Conservation (phyloP, 2,329 filamentous ascomycete species). For the Cercospora sp. region DNA sequence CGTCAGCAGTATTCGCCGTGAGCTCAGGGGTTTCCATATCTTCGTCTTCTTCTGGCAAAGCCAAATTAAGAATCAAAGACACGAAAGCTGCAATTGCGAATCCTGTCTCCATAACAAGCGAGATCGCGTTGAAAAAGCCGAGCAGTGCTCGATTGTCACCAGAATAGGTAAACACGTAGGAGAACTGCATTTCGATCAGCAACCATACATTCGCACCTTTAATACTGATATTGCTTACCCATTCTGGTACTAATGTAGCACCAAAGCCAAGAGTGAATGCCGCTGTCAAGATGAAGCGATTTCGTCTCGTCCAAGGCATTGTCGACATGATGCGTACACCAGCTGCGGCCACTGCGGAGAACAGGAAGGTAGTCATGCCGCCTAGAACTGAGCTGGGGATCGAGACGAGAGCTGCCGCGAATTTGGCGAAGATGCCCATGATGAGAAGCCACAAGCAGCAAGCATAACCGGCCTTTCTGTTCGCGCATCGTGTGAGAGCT, state of each 20-base stretch:
- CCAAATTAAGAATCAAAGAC: slow-evolving; percentile 70
- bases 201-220: not conserved
- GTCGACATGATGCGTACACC: slow-evolving; percentile 74
- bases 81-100: slow-evolving; percentile 74
- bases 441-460: slow-evolving; percentile 75
- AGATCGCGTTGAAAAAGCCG: slow-evolving; percentile 71
- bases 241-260: slow-evolving; percentile 48
- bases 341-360: slow-evolving; percentile 72
- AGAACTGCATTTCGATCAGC: slow-evolving; percentile 21
- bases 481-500: slow-evolving; percentile 76
- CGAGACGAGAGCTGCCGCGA: slow-evolving; percentile 73
- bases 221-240: slow-evolving; percentile 16
- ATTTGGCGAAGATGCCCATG: slow-evolving; percentile 82
- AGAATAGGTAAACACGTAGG: slow-evolving; percentile 68
- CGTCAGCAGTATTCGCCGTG: slow-evolving; percentile 45
- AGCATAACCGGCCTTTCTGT: slow-evolving; percentile 76
- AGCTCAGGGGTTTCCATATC: slow-evolving; percentile 54
- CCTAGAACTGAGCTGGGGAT: slow-evolving; percentile 61
- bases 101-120: slow-evolving; percentile 56
- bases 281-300: slow-evolving; percentile 78
- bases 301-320: slow-evolving; percentile 73
- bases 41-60: slow-evolving; percentile 73
- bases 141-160: slow-evolving; percentile 66
- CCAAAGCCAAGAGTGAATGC: slow-evolving; percentile 70
- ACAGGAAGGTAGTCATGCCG: slow-evolving; percentile 71